Evolutionary conservation across 768 basidiomycete genomes (phyloP).

Genomic region (Russula abietina): DNA sequence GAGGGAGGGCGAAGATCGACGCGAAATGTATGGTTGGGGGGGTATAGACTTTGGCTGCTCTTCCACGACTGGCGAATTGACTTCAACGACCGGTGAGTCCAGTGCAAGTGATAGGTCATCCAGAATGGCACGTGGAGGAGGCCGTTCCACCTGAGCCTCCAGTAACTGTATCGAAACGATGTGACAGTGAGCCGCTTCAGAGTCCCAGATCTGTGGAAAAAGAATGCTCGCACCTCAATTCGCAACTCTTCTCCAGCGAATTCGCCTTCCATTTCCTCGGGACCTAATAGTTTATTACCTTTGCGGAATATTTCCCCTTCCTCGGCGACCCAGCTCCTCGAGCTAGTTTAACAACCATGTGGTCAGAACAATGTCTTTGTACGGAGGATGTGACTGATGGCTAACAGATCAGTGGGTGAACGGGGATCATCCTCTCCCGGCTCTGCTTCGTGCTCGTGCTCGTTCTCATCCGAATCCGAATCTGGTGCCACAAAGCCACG

Average conservation of each 20-base stretch:
- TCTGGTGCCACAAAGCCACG: constrained; percentile 27
- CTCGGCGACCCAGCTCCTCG: constrained; percentile 80
- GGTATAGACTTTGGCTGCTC: constrained; percentile 42
- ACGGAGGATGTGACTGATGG: background rate
- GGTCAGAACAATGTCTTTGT: background rate
- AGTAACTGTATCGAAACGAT: constrained; percentile 50
- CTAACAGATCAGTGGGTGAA: constrained; percentile 24
- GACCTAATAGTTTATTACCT: constrained; percentile 70
- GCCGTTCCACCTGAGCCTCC: constrained; percentile 80
- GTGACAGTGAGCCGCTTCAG: background rate
- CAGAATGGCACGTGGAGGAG: constrained; percentile 64
- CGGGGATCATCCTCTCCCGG: constrained; percentile 28
- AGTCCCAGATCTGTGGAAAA: background rate
- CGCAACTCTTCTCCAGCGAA: constrained; percentile 85
- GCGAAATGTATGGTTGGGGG: constrained; percentile 54
- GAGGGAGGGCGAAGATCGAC: constrained; percentile 41
- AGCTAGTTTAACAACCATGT: constrained; percentile 39
- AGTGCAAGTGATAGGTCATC: constrained; percentile 42
- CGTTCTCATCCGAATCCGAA: constrained; percentile 46
- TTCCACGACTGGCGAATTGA: constrained; percentile 21
- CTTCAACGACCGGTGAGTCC: constrained; percentile 13
- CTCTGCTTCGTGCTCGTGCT: constrained; percentile 39
- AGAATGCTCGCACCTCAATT: constrained; percentile 50
- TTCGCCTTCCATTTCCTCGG: constrained; percentile 85
- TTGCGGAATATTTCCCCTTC: constrained; percentile 97